Conservation (phyloP, 2,329 filamentous ascomycete genomes). For the Phialemoniopsis sp. region DNA sequence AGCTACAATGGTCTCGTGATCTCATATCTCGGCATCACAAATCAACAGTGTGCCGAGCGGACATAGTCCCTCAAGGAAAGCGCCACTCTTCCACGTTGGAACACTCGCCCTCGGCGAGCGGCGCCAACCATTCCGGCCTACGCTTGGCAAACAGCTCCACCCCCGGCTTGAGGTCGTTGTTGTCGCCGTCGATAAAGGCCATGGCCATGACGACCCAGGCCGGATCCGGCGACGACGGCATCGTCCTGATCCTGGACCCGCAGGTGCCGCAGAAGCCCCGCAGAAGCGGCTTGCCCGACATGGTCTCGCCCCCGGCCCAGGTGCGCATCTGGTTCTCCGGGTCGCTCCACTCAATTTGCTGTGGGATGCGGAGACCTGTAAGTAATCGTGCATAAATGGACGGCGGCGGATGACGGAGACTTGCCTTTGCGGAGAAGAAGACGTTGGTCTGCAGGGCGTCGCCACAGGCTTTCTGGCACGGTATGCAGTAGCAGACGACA, state of each 20-base stretch:
- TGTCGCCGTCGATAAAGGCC: constrained; percentile 16
- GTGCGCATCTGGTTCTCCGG: constrained; percentile 9
- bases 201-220: constrained; percentile 8
- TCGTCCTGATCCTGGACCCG: constrained; percentile 7
- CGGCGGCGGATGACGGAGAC: too few relatives aligned
- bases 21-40: too few relatives aligned
- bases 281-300: constrained; percentile 11
- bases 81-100: too few relatives aligned
- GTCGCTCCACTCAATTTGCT: constrained; percentile 14
- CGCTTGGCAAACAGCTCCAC: constrained; percentile 10
- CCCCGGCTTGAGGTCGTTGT: background rate
- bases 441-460: constrained; percentile 9
- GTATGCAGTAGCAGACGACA: constrained; percentile 18
- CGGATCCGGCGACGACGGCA: background rate
- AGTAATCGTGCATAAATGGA: too few relatives aligned
- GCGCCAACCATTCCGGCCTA: constrained; percentile 8
- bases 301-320: constrained; percentile 10
- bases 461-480: constrained; percentile 17
- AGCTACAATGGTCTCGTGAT: too few relatives aligned
- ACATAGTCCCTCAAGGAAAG: too few relatives aligned
- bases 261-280: constrained; percentile 16
- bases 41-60: too few relatives aligned
- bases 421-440: constrained; percentile 14
- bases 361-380: background rate
- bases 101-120: background rate